Conservation (phyloP, 2,329 filamentous ascomycete genomes). For the Calonectria multiphialidica region DNA sequence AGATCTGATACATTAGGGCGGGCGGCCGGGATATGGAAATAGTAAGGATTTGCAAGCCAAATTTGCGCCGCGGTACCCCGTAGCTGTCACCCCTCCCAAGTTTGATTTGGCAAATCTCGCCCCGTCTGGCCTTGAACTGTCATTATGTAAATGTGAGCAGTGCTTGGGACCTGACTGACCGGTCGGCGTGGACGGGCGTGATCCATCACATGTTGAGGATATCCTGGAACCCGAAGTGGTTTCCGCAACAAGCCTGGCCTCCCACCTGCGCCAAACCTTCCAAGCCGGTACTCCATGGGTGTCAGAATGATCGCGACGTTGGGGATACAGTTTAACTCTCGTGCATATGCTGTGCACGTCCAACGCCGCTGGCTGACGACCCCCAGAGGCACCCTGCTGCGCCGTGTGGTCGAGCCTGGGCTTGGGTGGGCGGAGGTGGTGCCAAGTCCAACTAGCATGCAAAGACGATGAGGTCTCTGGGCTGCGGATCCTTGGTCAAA, state of each 20-base stretch:
- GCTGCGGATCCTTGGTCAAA: slow-evolving; percentile 15
- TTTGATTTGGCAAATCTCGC: slow-evolving; percentile 21
- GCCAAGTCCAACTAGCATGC: slow-evolving; percentile 8
- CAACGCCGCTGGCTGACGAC: slow-evolving; percentile 9
- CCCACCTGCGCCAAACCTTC: slow-evolving; percentile 10
- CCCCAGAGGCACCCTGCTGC: background rate
- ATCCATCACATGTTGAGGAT: slow-evolving; percentile 26
- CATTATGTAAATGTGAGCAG: slow-evolving; percentile 21
- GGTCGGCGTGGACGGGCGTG: slow-evolving; percentile 25
- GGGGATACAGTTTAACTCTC: slow-evolving; percentile 21
- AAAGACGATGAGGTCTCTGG: background rate
- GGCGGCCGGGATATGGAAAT: slow-evolving; percentile 26
- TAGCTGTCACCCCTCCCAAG: background rate
- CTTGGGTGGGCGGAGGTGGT: slow-evolving; percentile 15
- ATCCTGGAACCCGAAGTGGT: slow-evolving; percentile 16
- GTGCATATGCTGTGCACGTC: slow-evolving; percentile 14
- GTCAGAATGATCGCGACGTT: slow-evolving; percentile 14
- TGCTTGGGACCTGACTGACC: background rate
- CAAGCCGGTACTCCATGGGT: slow-evolving; percentile 16
- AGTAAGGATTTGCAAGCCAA: slow-evolving; percentile 37
- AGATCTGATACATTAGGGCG: slow-evolving; percentile 32
- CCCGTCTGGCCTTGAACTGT: background rate
- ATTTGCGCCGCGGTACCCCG: slow-evolving; percentile 27
- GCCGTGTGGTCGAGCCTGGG: slow-evolving; percentile 19
- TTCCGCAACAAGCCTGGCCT: slow-evolving; percentile 11